phyloP scores from a whole-genome alignment of 495 filamentous ascomycete species.

The Aspergillus baeticus region DNA sequence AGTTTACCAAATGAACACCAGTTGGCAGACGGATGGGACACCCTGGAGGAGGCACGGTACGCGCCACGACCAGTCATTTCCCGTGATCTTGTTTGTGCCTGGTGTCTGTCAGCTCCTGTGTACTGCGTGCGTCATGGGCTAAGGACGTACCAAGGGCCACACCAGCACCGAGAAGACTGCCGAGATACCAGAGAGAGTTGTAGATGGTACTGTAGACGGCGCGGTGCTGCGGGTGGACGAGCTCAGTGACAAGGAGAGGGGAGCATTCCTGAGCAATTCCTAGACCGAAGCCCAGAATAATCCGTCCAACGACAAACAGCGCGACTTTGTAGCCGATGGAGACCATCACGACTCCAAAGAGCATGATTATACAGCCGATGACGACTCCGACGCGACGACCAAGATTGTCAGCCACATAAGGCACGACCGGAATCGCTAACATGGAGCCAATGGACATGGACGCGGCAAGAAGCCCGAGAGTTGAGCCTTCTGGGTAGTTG shows the following conservation, averaged over 20 bases:
- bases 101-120: not conserved
- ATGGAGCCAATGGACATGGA: constrained; percentile 7
- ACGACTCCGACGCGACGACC: constrained; percentile 6
- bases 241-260: constrained; percentile 3
- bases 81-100: not conserved
- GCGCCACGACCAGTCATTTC: constrained; percentile 7
- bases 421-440: constrained; percentile 8
- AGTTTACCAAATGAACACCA: constrained; percentile 9
- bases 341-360: constrained; percentile 1
- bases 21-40: not conserved
- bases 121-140: not conserved
- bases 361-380: constrained; percentile 5
- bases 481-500: constrained; percentile 1
- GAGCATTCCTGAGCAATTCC: constrained; percentile 11
- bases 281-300: constrained; percentile 7
- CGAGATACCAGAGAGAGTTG: constrained; percentile 10
- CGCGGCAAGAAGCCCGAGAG: constrained; percentile 1
- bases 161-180: constrained; percentile 3
- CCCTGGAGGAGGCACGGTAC: constrained; percentile 6
- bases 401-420: not conserved
- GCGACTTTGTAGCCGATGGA: constrained; percentile 7
- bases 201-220: constrained; percentile 9
- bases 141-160: constrained; percentile 1
- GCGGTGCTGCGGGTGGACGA: constrained; percentile 8
- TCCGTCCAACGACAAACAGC: constrained; percentile 6